Base-by-base conservation (phyloP, 2,329 filamentous ascomycete genomes). In the Aspergillus unguis region DNA sequence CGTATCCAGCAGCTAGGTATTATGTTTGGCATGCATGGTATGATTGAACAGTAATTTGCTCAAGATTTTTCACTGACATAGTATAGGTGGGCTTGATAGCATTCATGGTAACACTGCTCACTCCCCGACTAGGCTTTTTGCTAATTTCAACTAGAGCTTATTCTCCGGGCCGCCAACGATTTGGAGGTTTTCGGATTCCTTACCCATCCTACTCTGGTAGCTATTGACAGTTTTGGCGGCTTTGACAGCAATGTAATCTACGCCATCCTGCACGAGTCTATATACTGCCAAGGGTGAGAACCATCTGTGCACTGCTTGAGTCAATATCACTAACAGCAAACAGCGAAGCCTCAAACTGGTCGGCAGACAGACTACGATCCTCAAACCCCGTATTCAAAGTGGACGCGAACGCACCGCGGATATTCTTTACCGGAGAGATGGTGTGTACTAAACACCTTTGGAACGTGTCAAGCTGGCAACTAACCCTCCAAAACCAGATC, bases 371-470 rank as follows among this genome's bases (percentile, higher is more conserved):
- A 48, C 49, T 64, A 38, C 65, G 65, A 26, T 55, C 61, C 17
- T 62, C 62, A 4, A 73, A 72, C 55, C 66, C 75, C 0, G 72
- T 71, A 11, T 84, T 82, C 67, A 71, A 76, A 48, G 62, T 76
- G 17, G 70, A 75, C 2, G 69, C 55, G 6, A 67, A 67, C 0
- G 69, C 75, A 5, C 66, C 74, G 2, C 85, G 86, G 0, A 75
- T 94, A 25, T 88, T 82, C 70, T 95, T 96, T 73, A 90, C 89
- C 0, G 91, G 92, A 54, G 92, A 97, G 74, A 96, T 96, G 90
- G 77, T 80, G n/a, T 28, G 27, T 44, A 64, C 58, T 33, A 31
- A 44, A 35, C 10, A 6, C 38, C 6, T 25, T 33, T 10, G 44
- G 3, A 7, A n/a, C 27, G 17, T 6, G 31, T 26, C n/a, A 31